These are phyloP conservation scores for Acanthamoeba royreba DNA, from an alignment of 208 protist genomes.

Conservation along the genomic window DNA sequence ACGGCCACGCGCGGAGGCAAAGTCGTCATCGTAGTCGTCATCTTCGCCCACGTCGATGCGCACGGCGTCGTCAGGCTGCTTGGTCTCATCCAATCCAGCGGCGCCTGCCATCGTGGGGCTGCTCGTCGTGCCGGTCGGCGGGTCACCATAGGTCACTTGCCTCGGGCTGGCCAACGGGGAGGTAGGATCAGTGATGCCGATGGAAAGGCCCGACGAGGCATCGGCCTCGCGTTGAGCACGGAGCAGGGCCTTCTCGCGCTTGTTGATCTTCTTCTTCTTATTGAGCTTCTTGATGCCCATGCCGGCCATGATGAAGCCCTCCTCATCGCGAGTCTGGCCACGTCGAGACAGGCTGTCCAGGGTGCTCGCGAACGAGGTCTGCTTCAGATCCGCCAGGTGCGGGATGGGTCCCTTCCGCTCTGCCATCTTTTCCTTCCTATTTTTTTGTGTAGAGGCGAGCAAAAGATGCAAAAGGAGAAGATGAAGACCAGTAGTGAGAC, in stretches of 20 bases:
- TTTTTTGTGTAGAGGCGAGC: neutral
- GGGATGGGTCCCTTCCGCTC: conserved; percentile 7
- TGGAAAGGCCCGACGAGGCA: neutral
- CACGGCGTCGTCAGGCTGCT: neutral
- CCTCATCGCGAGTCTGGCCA: neutral
- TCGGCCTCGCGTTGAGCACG: neutral
- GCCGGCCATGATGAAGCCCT: conserved; percentile 21
- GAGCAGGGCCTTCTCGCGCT: conserved; percentile 35
- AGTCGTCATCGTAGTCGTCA: neutral
- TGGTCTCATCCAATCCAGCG: neutral
- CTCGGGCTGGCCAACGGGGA: too few species aligned
- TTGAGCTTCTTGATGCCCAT: conserved; percentile 13
- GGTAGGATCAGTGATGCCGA: too few species aligned
- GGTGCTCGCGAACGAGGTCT: conserved; percentile 25
- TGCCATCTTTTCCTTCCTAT: neutral
- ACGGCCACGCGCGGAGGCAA: neutral
- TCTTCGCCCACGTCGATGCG: neutral
- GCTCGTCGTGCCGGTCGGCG: too few species aligned
- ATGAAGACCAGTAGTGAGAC: neutral
- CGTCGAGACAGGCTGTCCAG: neutral
- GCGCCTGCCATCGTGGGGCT: too few species aligned
- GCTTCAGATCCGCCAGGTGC: conserved; percentile 4
- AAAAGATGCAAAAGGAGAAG: neutral
- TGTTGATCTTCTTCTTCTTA: conserved; percentile 42
- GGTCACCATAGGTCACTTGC: too few species aligned